Evolutionary conservation across 139 green algal genomes (phyloP), one percentile per base, ranked within the genome.

Genomic region (Chlorella sp.): DNA sequence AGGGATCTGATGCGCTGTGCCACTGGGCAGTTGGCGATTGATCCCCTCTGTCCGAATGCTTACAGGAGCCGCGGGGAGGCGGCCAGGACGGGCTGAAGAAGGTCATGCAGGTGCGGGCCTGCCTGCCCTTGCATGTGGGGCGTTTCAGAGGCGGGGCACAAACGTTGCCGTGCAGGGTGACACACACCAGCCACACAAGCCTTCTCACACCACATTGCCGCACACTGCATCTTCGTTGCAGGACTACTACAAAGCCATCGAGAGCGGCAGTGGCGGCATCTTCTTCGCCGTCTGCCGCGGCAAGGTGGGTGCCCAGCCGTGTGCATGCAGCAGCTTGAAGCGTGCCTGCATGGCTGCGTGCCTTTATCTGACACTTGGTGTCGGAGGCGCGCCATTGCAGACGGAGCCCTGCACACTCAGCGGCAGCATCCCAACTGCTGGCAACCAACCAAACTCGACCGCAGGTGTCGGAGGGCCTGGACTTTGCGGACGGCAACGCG

Each of bases 401-500:
- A 65, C 56, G 3, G 56, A 3, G 56, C 56, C 30, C 56, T 3
- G 56, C 30, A 6, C 56, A 65, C 56, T 65, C 56, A 65, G 26
- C 3, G 16, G 8, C 13, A 19, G 13, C 56, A 30, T 19, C 56
- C 9, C 56, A 7, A n/a, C n/a, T n/a, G n/a, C n/a, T n/a, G n/a
- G n/a, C n/a, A n/a, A n/a, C n/a, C n/a, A n/a, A n/a, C n/a, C n/a
- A n/a, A n/a, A n/a, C n/a, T n/a, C n/a, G n/a, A n/a, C 1, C 84
- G 80, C 89, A 98, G 95, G 95, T 96, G 9, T 97, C 93, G 14
- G 97, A 99, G 88, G 97, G 97, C 19, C 94, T 99, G 41, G 96
- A 99, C 88, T 99, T 99, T 91, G 91, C 94, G 9, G 95, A 99
- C 85, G 89, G 86, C 51, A 92, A 95, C 51, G 97, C 96, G 1